Evolutionary conservation across 805 yeast genomes (phyloP), one percentile per base, ranked within the genome.

Genomic region (Kazachstania psychrophila): DNA sequence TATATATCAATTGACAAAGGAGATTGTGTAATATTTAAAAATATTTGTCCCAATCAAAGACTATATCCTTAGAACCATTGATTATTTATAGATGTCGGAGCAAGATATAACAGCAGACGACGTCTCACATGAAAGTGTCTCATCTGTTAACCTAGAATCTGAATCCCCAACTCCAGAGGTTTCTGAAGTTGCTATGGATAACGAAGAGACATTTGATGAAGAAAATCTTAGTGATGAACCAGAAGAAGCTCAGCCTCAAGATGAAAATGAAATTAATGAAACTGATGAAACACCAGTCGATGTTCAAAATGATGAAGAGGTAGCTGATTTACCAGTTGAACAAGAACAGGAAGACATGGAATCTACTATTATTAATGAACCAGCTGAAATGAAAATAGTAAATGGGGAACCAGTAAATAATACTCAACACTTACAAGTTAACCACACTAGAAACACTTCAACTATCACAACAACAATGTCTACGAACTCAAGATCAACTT

Each of bases 401-500:
- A n/a, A 17, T 28, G 28, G 15, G 9, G 38, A 33, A 24, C 16
- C 18, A 16, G 20, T 8, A 14, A 22, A 12, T n/a, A n/a, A n/a
- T n/a, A n/a, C 13, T 11, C 31, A 20, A 23, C 13, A 27, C 24
- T 6, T 23, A 15, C 17, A n/a, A 6, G 18, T 34, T 27, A 34
- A 18, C 15, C 47, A 46, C 14, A 39, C 44, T 8, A 46, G 48
- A 28, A 42, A 39, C 19, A 29, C 33, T 4, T 44, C 48, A 6
- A 28, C 32, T 2, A 32, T 37, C 2, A 37, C 50, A 2, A 24
- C 38, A 14, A 26, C 40, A 8, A 43, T 40, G 8, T 36, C 45
- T 17, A 41, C 47, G 10, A 57, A 57, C 36, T 52, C 56, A 16
- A 50, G 51, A 16, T 52, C 67, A 0, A 61, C 64, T 15, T 41